Evolutionary conservation across 257 asterid species (phyloP).

Genomic region (Solanum virginianum): DNA sequence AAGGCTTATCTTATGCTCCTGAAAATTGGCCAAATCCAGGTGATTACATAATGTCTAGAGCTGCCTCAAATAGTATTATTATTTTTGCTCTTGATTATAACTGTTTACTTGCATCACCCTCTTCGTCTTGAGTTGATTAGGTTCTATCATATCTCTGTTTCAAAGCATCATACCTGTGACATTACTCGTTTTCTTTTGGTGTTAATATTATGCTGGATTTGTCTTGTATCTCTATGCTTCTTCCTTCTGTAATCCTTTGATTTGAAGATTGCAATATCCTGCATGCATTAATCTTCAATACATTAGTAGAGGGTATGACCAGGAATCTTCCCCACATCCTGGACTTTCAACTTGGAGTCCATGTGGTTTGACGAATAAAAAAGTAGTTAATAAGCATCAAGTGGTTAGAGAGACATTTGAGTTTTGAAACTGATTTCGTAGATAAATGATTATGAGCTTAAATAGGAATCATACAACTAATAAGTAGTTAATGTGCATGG

Average conservation of each 20-base stretch:
- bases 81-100: not conserved
- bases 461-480: not conserved
- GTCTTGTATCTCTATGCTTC: not conserved
- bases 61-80: not conserved
- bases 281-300: not conserved
- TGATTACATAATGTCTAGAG: slow-evolving; percentile 1
- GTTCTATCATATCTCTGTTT: not conserved
- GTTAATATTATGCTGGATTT: not conserved
- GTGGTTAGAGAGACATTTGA: not conserved
- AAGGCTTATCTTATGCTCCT: slow-evolving; percentile 33
- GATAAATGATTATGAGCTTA: not conserved
- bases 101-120: not conserved
- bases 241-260: not conserved
- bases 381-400: not conserved
- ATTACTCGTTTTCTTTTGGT: not conserved
- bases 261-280: not conserved
- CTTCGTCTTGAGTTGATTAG: not conserved
- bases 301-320: not conserved
- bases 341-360: not conserved
- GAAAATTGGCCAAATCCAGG: slow-evolving; percentile 32
- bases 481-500: not conserved
- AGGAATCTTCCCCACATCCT: not conserved
- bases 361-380: not conserved
- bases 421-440: not conserved
- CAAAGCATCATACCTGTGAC: not conserved